Evolutionary conservation across 768 basidiomycete genomes (phyloP).

Genomic region (Hygrophoropsis aurantiaca): DNA sequence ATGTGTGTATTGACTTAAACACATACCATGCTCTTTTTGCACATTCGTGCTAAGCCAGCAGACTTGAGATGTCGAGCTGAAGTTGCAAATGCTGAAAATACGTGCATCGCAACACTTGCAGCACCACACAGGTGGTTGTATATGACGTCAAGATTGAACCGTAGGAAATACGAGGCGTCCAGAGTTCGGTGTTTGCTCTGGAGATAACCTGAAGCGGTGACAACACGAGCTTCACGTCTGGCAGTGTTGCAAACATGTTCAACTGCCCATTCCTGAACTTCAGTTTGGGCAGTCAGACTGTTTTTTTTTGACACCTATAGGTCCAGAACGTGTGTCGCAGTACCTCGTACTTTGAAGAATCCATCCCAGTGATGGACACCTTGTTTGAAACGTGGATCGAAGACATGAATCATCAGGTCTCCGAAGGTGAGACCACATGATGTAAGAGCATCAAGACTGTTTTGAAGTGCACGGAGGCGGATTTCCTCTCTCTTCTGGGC

Average conservation of each 20-base stretch:
- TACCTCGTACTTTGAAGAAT: constrained; percentile 19
- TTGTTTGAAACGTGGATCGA: constrained; percentile 19
- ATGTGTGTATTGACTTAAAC: constrained; percentile 13
- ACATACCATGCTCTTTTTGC: too few relatives aligned
- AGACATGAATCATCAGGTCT: constrained; percentile 24
- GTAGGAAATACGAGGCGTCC: neutral
- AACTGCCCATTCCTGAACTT: constrained; percentile 25
- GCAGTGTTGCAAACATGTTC: constrained; percentile 14
- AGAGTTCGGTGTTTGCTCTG: constrained; percentile 8
- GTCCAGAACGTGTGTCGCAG: constrained; percentile 19
- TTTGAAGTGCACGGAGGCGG: constrained; percentile 4
- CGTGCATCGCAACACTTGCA: constrained; percentile 9
- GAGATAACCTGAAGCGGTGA: constrained; percentile 15
- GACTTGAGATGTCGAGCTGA: constrained; percentile 5
- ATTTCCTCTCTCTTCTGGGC: too few relatives aligned
- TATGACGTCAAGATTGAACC: neutral
- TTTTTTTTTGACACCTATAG: constrained; percentile 24
- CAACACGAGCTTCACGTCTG: constrained; percentile 13
- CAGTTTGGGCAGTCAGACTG: constrained; percentile 8
- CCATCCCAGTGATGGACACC: constrained; percentile 19
- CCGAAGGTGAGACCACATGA: constrained; percentile 10
- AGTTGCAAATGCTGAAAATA: constrained; percentile 19
- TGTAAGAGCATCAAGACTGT: constrained; percentile 4
- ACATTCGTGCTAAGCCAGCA: neutral
- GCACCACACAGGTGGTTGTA: neutral